phyloP scores from a whole-genome alignment of 257 asterid genomes.

The Prunella vulgaris region DNA sequence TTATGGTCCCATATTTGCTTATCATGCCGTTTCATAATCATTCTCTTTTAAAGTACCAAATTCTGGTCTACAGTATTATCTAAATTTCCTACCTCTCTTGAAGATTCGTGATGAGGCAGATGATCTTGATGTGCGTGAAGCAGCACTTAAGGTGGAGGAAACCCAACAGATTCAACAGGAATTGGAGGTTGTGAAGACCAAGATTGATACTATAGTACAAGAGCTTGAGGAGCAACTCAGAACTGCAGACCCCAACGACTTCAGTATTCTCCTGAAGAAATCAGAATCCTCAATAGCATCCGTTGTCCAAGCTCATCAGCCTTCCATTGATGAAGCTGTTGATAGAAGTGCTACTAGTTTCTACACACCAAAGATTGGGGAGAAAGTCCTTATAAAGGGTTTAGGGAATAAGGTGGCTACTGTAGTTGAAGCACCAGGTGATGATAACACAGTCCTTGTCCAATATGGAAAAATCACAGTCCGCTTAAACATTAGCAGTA shows the following conservation, averaged over 20 bases:
- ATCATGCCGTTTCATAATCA: background rate
- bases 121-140: conserved; percentile 72
- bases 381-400: conserved; percentile 52
- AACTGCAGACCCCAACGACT: conserved; percentile 34
- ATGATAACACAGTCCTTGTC: conserved; percentile 70
- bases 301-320: conserved; percentile 57
- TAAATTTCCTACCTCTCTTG: conserved; percentile 16
- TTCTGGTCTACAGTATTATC: background rate
- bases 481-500: conserved; percentile 40
- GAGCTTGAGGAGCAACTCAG: conserved; percentile 66
- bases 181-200: conserved; percentile 41
- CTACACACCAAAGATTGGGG: conserved; percentile 61
- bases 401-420: conserved; percentile 79
- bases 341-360: conserved; percentile 29
- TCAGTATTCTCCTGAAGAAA: conserved; percentile 53
- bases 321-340: conserved; percentile 30
- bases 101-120: conserved; percentile 70
- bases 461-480: conserved; percentile 77
- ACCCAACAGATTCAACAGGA: conserved; percentile 51
- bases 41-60: conserved; percentile 3
- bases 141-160: conserved; percentile 73
- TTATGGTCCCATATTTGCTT: background rate
- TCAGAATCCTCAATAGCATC: conserved; percentile 62
- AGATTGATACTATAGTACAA: conserved; percentile 53
- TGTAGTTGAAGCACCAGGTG: conserved; percentile 72